Conservation (phyloP, 2,329 filamentous ascomycete genomes). For the Diaporthe ilicicola region DNA sequence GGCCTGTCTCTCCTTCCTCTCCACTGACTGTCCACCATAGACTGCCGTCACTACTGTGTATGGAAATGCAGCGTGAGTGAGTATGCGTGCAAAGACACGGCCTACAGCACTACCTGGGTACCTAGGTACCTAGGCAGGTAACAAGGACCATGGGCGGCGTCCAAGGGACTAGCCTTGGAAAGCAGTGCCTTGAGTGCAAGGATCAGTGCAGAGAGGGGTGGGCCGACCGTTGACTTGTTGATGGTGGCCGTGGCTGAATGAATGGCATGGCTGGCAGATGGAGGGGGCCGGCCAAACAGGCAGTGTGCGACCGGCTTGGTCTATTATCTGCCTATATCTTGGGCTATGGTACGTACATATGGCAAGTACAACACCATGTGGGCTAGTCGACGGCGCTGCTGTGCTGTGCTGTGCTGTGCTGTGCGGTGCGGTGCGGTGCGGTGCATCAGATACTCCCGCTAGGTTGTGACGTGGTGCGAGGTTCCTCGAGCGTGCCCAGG, state of each 20-base stretch:
- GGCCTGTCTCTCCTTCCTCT: background rate
- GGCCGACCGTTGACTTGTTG: constrained; percentile 24
- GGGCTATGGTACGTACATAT: background rate
- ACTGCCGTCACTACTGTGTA: too few species aligned
- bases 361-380: too few species aligned
- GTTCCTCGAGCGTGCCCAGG: background rate
- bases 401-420: too few species aligned
- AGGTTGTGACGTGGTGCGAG: background rate
- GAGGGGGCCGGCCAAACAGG: background rate
- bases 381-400: too few species aligned
- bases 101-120: too few species aligned
- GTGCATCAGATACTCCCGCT: background rate
- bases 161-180: constrained; percentile 6
- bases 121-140: background rate
- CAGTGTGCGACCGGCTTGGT: background rate
- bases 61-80: background rate
- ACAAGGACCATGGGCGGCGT: background rate
- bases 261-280: background rate
- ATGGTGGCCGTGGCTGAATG: constrained; percentile 7
- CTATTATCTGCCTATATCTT: background rate
- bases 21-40: background rate
- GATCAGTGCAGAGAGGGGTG: constrained; percentile 19
- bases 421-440: too few species aligned
- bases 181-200: constrained; percentile 16
- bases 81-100: background rate